Percentiles rank a stretch among this genome's conserved stretches.
Conservation (phyloP, 768 basidiomycete species). For the Psilocybe sp. region DNA sequence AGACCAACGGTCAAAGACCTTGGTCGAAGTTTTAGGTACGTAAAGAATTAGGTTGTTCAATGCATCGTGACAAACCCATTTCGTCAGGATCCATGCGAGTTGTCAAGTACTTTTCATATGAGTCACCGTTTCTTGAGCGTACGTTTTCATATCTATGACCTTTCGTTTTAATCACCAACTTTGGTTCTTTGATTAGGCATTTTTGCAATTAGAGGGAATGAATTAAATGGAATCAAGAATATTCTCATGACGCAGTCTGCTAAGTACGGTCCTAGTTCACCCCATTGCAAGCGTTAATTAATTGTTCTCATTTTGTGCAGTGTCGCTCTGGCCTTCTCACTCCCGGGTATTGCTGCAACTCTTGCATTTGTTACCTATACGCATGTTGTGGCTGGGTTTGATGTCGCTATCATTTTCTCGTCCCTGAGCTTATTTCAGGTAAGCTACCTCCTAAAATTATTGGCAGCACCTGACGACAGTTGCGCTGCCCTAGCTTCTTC, state of each 20-base stretch:
- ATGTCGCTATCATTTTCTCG: slow-evolving; percentile 68
- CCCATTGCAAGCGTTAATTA: slow-evolving; percentile 1
- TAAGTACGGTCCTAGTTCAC: slow-evolving; percentile 38
- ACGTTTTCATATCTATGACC: slow-evolving; percentile 16
- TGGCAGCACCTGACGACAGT: neutral
- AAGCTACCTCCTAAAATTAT: neutral
- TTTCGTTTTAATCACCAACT: neutral
- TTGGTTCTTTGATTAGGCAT: slow-evolving; percentile 40
- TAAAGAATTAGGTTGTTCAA: no score
- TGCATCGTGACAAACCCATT: no score
- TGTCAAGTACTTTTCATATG: slow-evolving; percentile 78
- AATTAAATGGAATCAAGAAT: slow-evolving; percentile 51
- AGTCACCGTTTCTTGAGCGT: slow-evolving; percentile 65
- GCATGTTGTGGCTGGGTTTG: slow-evolving; percentile 47
- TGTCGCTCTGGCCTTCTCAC: slow-evolving; percentile 52
- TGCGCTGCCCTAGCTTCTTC: slow-evolving; percentile 41
- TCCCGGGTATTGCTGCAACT: slow-evolving; percentile 64
- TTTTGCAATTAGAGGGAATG: slow-evolving; percentile 46
- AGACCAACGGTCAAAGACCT: slow-evolving; percentile 56
- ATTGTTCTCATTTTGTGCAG: slow-evolving; percentile 23
- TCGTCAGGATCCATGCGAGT: slow-evolving; percentile 63
- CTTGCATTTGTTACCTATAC: slow-evolving; percentile 69
- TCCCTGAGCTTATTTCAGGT: slow-evolving; percentile 60
- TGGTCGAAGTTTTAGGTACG: slow-evolving; percentile 63
- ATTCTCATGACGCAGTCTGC: slow-evolving; percentile 62